phyloP scores from a whole-genome alignment of 2,329 filamentous ascomycete genomes.

The Fusarium begoniae region DNA sequence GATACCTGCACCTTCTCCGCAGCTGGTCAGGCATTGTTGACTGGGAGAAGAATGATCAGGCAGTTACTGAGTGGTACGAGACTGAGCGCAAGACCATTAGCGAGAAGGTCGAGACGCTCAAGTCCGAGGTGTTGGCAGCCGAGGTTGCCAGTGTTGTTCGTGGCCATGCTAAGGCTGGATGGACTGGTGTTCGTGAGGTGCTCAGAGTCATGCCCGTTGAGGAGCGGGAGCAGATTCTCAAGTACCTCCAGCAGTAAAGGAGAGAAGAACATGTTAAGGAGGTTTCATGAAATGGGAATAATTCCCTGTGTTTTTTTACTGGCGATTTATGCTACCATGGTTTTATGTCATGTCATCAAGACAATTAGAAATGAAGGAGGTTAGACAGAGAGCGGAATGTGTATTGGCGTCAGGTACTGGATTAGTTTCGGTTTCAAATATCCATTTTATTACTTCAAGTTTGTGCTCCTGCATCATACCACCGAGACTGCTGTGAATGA shows the following conservation, averaged over 20 bases:
- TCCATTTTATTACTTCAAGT: constrained; percentile 15
- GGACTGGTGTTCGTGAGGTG: constrained; percentile 88
- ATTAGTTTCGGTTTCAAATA: constrained; percentile 35
- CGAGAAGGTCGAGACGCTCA: constrained; percentile 85
- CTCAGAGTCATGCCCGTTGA: constrained; percentile 86
- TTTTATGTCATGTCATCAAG: constrained; percentile 34
- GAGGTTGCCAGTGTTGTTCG: constrained; percentile 58
- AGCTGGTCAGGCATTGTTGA: constrained; percentile 83
- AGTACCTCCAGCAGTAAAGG: constrained; percentile 60
- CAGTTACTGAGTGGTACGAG: constrained; percentile 95
- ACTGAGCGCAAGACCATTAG: constrained; percentile 86
- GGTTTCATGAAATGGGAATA: constrained; percentile 8
- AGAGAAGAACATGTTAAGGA: background rate
- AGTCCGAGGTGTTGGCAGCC: constrained; percentile 71
- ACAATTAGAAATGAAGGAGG: constrained; percentile 36
- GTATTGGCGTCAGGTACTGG: constrained; percentile 40
- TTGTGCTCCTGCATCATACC: background rate
- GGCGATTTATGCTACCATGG: constrained; percentile 32
- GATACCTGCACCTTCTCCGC: constrained; percentile 78
- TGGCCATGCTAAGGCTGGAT: constrained; percentile 69
- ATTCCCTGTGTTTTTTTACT: constrained; percentile 27
- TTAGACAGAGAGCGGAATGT: constrained; percentile 32
- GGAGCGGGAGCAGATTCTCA: constrained; percentile 85
- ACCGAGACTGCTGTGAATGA: background rate
- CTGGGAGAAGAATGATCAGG: constrained; percentile 81